Evolutionary conservation across 2,329 filamentous ascomycete species (phyloP), one percentile per base, ranked within the genome.

Genomic region (Hortaea werneckii): DNA sequence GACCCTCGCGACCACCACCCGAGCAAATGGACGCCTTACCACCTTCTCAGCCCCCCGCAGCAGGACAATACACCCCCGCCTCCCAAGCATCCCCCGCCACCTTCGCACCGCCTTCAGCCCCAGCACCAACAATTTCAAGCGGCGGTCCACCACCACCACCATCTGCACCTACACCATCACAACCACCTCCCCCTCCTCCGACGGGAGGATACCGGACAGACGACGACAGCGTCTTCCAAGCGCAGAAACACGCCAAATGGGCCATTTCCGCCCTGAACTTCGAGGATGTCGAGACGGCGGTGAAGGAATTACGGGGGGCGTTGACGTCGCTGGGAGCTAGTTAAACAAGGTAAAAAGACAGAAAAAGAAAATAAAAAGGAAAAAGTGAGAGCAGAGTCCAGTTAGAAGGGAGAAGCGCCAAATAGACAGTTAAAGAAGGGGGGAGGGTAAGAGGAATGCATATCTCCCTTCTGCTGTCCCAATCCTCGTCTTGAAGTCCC

Each of bases 191-290:
- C n/a, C 46, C 53, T 29, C 57, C 59, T 5, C 55, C 58, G n/a
- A 13, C 51, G 11, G 75, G 62, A 4, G 60, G 61, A 1, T 70
- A 83, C 44, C 70, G 67, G 4, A 71, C 67, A 8, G 87, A 95
- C 52, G 83, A 88, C 53, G 70, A 75, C 48, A 74, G 83, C 0
- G 83, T 95, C 32, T 71, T 79, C 32, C 77, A 82, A 56, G 90
- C 92, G 4, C 88, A 95, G 64, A 98, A 96, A 63, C 92, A 96
- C 68, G 89, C 90, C 2, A 88, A 87, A 58, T 98, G 87, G 87
- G 92, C 92, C 0, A 94, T 96, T 37, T 95, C 89, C 8, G 92
- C 92, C 0, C 69, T 98, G 41, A 95, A 95, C 58, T 98, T 98
- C 65, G 92, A 98, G 56, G 92, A 98, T 63, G 85, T 94, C 1